Evolutionary conservation across 495 filamentous ascomycete genomes (phyloP), one percentile per base, ranked within the genome.

Genomic region (Penicillium soppii): DNA sequence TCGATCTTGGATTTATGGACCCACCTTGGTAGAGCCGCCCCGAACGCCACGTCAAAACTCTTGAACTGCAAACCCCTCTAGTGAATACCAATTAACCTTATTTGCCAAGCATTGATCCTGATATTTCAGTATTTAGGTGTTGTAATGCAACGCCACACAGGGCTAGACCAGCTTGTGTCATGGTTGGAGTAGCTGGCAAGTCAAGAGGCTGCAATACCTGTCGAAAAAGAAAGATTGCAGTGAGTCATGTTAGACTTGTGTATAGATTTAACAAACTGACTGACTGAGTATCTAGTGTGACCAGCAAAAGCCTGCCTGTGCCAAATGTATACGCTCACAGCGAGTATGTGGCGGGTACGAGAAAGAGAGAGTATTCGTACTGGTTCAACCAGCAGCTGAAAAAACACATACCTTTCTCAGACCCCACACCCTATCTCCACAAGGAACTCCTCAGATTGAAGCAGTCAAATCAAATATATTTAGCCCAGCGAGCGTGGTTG

Each of bases 161-260:
- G 7, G 13, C 10, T 32, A 7, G 13, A 7, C 29, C 9, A 27
- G 5, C 9, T 32, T 32, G 29, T 32, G 29, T 10, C 22, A 78
- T 78, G 75, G 75, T 76, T 4, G 75, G 75, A 21, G 68, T 75
- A 30, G 51, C 73, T 19, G 75, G 75, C 16, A 67, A 70, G 38
- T 78, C 75, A 6, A 73, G 72, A 56, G 73, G 68, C 9, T 78
- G 75, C 53, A 70, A 71, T 26, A 75, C 73, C 16, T 76, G 73
- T 58, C 68, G 69, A 25, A 56, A 64, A 30, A 61, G 68, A 22
- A 74, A 75, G 53, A 67, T 74, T 19, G 65, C 62, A 15, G 73
- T 75, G 52, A 20, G 65, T 58, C 26, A 71, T n/a, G 20, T 9
- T 32, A 32, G 29, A 32, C 13, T 12, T 32, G 29, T 32, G 3